A percentile compares a stretch with the other conserved stretches of the same genome.
Evolutionary conservation across 2,329 filamentous ascomycete genomes (phyloP).

Genomic region (Plectosphaerella plurivora): DNA sequence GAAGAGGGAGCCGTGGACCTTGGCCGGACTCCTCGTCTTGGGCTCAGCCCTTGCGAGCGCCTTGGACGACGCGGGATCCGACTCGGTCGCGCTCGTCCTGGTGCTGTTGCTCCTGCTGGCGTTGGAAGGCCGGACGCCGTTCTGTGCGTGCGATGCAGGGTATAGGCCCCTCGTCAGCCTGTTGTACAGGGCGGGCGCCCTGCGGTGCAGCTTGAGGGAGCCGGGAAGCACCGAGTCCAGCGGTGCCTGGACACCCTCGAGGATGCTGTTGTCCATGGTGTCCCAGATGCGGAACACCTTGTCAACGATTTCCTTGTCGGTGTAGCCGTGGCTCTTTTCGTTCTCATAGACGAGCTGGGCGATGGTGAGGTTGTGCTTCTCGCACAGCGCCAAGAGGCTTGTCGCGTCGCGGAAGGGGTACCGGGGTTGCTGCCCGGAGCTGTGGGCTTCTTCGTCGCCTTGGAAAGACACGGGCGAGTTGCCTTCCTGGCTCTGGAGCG

Average conservation of each 20-base stretch:
- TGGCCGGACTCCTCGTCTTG: slow-evolving; percentile 30
- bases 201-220: slow-evolving; percentile 41
- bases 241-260: slow-evolving; percentile 42
- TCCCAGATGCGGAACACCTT: slow-evolving; percentile 45
- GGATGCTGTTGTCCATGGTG: slow-evolving; percentile 47
- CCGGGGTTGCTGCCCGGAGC: slow-evolving; percentile 27
- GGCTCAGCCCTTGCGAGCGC: neutral
- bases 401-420: slow-evolving; percentile 42
- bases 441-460: neutral
- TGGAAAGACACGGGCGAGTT: neutral
- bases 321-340: slow-evolving; percentile 45
- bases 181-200: slow-evolving; percentile 40
- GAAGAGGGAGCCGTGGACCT: slow-evolving; percentile 36
- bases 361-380: slow-evolving; percentile 46
- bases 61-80: neutral
- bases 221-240: slow-evolving; percentile 36
- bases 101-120: slow-evolving; percentile 1
- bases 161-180: slow-evolving; percentile 42
- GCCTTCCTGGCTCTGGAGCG: slow-evolving; percentile 3
- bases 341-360: slow-evolving; percentile 49
- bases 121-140: slow-evolving; percentile 7
- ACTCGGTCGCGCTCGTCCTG: slow-evolving; percentile 1
- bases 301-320: slow-evolving; percentile 41
- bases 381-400: slow-evolving; percentile 40
- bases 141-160: slow-evolving; percentile 23